Evolutionary conservation across 495 filamentous ascomycete species (phyloP).

Genomic region (Tuber borchii): DNA sequence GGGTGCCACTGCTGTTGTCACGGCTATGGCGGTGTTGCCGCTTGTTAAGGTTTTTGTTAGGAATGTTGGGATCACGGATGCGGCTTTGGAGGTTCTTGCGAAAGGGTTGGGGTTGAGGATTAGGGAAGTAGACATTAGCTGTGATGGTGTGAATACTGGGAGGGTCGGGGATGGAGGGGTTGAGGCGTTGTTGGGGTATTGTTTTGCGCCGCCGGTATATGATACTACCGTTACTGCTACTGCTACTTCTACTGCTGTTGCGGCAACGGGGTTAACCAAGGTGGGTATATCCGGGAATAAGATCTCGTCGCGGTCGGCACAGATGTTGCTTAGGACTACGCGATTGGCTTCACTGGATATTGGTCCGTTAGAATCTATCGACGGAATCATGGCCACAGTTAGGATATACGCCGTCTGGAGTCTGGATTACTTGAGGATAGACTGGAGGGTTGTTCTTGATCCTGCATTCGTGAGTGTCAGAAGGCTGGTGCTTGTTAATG

Average conservation of each 20-base stretch:
- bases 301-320: conserved; percentile 6
- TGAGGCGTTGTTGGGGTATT: conserved; percentile 10
- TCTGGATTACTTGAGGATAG: conserved; percentile 24
- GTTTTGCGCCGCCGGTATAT: conserved; percentile 35
- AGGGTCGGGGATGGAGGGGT: not conserved
- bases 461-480: conserved; percentile 5
- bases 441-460: conserved; percentile 9
- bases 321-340: conserved; percentile 17
- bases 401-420: conserved; percentile 20
- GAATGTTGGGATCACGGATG: conserved; percentile 20
- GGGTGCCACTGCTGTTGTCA: not conserved
- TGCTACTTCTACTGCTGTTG: not conserved
- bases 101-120: conserved; percentile 15
- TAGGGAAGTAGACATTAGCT: conserved; percentile 21
- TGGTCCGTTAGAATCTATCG: conserved; percentile 6
- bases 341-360: conserved; percentile 24
- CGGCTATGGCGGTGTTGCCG: not conserved
- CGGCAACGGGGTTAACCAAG: conserved; percentile 18
- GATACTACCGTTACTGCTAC: not conserved
- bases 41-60: conserved; percentile 18
- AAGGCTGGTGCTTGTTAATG: conserved; percentile 24
- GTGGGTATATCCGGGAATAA: conserved; percentile 27
- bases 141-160: not conserved
- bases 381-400: conserved; percentile 11
- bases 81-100: not conserved